Evolutionary conservation across 805 yeast species (phyloP), one percentile per base, ranked within the genome.

Genomic region (Grigorovia humatica): DNA sequence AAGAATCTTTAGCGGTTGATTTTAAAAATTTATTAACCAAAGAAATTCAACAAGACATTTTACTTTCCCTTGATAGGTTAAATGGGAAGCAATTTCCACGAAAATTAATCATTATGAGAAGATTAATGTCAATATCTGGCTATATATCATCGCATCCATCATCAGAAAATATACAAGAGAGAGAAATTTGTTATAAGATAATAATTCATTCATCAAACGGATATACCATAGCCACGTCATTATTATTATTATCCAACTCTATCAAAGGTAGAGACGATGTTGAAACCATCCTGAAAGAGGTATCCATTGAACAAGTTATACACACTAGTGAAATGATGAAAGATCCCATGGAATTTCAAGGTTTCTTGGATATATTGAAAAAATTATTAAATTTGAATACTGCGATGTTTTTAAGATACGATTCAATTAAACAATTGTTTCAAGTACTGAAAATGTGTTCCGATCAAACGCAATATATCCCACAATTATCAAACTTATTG

Each of bases 271-370:
- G 57, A 30, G 51, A 53, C 32, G 61, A 60, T 47, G 66, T 55
- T 1, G 49, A 63, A 41, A 51, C 50, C 1, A 49, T 64, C 8
- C 41, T 53, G 20, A 45, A 57, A 5, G 17, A 48, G 7, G 42
- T 65, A 12, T 23, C 57, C 1, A 35, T 59, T 8, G 53, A 54
- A 9, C 40, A 55, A 9, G 17, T 67, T 2, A 55, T 63, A 2
- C n/a, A 49, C 0, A 47, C 47, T 7, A 51, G 57, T 5, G 35
- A 46, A 7, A 48, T 43, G 8, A 51, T 67, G 12, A 57, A 51
- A 23, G 71, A 68, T 47, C 70, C 70, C 5, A 53, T 65, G 52
- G 64, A 65, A 49, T 64, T 53, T 43, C 70, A 66, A 53, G 69
- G 70, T 1, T 59, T 59, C 42, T 48, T 68, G 8, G 67, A 64